Base-by-base conservation (phyloP, 108 stramenopile genomes). In the Nitzschia palea region DNA sequence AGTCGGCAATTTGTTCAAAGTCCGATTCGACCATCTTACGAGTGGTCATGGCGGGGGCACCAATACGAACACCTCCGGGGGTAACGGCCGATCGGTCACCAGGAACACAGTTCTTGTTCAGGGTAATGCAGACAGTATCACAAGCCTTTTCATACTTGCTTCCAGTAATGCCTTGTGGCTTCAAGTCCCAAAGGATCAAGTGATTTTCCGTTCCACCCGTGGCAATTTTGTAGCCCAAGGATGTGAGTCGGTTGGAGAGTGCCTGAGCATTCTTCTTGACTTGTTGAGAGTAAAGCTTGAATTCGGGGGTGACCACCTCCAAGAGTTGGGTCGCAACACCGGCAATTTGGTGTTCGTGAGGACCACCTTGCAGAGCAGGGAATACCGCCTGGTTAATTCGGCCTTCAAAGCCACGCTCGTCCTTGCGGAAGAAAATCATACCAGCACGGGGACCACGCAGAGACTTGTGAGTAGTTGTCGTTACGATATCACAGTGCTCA, bases 381-480 rank as follows among this genome's bases (percentile, higher is more conserved):
- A 99, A 99, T 63, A 99, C 99, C 29, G 99, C 97, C 66, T 96
- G 94, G 81, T 97, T 99, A 84, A 99, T 98, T 62, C 75, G 77
- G 42, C 67, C 68, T 70, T 95, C 97, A 76, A 99, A 98, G 67
- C 91, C 91, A 57, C 99, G 96, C 57, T 86, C 91, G 80, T 99
- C 99, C 90, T 97, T 97, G 40, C 89, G 86, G 94, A 86, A 99
- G 85, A 99, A 99, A 75, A 99, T 99, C 90, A 99, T 92, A 51
- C 98, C 99, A 14, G 99, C 97, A 44, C 99, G 95, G 5, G 99
- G 99, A 50, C 99, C 99, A 55, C 99, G 95, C 28, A 99, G 94
- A 45, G 95, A 96, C 86, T 99, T 99, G 96, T 99, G 99, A n/a
- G 98, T 98, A 44, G 99, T 99, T 68, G 99, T 99, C 45, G 99